Evolutionary conservation across 495 filamentous ascomycete genomes (phyloP).

Genomic region (Neurospora tetraspora): DNA sequence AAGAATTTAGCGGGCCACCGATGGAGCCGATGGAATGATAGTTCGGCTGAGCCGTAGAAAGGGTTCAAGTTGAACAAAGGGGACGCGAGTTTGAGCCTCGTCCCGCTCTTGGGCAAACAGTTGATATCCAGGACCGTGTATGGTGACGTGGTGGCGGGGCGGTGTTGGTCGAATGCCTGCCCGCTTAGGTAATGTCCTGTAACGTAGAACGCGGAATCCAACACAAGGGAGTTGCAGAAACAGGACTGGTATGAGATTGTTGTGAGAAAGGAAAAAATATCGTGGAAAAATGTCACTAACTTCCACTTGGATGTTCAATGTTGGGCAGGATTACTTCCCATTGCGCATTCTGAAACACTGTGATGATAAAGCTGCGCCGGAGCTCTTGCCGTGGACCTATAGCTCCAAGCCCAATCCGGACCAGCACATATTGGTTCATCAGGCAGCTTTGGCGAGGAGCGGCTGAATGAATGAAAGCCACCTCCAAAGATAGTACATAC

Average conservation of each 20-base stretch:
- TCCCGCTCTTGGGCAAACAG: background rate
- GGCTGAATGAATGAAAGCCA: background rate
- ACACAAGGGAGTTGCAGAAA: background rate
- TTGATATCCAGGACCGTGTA: background rate
- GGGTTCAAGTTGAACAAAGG: background rate
- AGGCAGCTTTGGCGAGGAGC: background rate
- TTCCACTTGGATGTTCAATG: background rate
- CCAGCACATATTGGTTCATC: background rate
- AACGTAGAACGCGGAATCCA: background rate
- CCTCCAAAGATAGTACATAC: background rate
- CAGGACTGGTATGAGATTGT: background rate
- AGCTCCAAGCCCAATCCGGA: background rate
- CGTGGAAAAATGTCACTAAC: background rate
- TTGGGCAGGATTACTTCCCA: background rate
- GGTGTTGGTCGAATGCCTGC: background rate
- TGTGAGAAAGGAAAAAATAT: background rate
- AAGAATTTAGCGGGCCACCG: background rate
- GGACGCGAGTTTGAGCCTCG: background rate
- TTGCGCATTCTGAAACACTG: background rate
- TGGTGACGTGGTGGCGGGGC: background rate
- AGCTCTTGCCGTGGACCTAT: background rate
- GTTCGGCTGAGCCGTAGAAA: background rate
- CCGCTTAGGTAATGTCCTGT: background rate
- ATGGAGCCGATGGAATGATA: background rate
- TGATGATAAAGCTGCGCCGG: background rate